phyloP scores from a whole-genome alignment of 306 rosid genomes.

The Mimosa pudica region DNA sequence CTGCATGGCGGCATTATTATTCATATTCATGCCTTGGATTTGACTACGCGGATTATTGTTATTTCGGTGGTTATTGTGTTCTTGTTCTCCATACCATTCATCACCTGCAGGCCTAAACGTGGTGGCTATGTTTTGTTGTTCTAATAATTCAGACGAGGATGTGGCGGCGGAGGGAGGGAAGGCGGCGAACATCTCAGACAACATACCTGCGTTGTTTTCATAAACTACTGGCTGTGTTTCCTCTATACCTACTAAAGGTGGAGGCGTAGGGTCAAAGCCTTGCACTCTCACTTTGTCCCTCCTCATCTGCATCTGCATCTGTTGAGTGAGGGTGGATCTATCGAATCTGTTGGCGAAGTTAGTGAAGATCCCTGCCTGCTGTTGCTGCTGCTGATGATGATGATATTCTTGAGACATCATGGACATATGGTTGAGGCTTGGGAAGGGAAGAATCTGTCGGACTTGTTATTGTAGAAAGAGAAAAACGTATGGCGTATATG shows the following conservation, averaged over 20 bases:
- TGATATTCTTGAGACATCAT: conserved; percentile 94
- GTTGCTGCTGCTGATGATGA: conserved; percentile 37
- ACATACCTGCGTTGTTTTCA: conserved; percentile 73
- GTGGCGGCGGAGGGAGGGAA: conserved; percentile 49
- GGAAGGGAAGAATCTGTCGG: neutral
- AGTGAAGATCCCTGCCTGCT: conserved; percentile 60
- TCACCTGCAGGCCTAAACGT: conserved; percentile 35
- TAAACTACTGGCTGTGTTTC: conserved; percentile 63
- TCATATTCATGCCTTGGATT: conserved; percentile 64
- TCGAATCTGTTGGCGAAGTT: conserved; percentile 81
- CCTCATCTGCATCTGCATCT: conserved; percentile 91
- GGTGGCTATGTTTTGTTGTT: conserved; percentile 51
- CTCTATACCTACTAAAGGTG: conserved; percentile 64
- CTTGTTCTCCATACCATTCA: conserved; percentile 76
- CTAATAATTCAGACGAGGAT: conserved; percentile 47
- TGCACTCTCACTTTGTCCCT: conserved; percentile 71
- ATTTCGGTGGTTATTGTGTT: neutral
- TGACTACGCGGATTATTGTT: conserved; percentile 25
- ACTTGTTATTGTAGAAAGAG: neutral
- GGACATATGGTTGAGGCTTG: conserved; percentile 74
- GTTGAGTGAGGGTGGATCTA: conserved; percentile 50
- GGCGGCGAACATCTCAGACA: conserved; percentile 91
- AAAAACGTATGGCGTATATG: conserved; percentile 29
- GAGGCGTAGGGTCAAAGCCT: conserved; percentile 53
- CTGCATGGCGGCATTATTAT: conserved; percentile 75